Conservation (phyloP, 1,139 yeast genomes). For the Nadsonia starkeyi-henricii region DNA sequence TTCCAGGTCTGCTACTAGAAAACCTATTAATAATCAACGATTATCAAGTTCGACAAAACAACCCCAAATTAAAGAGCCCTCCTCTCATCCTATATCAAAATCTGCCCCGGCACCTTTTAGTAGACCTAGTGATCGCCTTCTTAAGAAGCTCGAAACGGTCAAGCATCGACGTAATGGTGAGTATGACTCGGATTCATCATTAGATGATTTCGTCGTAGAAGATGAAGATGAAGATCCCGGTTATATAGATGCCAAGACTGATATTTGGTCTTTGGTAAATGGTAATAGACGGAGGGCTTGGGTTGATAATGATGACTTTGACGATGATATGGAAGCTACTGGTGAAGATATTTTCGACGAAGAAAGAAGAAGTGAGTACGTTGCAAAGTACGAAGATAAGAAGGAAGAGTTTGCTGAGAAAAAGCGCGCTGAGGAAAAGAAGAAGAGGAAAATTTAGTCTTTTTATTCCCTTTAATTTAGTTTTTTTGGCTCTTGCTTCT, state of each 20-base stretch:
- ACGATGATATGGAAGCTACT: conserved; percentile 82
- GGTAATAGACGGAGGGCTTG: conserved; percentile 39
- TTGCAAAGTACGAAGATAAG: conserved; percentile 51
- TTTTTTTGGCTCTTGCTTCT: background rate
- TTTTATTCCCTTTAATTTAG: background rate
- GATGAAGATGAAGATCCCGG: conserved; percentile 16
- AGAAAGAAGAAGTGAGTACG: conserved; percentile 47
- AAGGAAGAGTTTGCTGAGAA: conserved; percentile 45
- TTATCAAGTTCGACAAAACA: background rate
- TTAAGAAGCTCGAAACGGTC: background rate
- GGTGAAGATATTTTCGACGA: conserved; percentile 74
- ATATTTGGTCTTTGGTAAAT: conserved; percentile 73
- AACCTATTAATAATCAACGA: background rate
- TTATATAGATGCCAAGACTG: conserved; percentile 46
- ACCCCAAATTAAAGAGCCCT: background rate
- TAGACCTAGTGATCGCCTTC: background rate
- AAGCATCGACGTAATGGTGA: background rate
- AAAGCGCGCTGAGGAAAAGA: conserved; percentile 30
- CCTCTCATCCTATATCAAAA: background rate
- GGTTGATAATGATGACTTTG: conserved; percentile 31
- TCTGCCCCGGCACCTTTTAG: background rate
- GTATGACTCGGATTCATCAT: conserved; percentile 13
- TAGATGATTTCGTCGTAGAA: conserved; percentile 21
- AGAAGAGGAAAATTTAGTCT: conserved; percentile 5
- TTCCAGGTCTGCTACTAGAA: background rate